A percentile compares a stretch with the other conserved stretches of the same genome.
These are phyloP conservation scores for Delonix regia DNA, from an alignment of 306 rosid species.

Conservation along the genomic window DNA sequence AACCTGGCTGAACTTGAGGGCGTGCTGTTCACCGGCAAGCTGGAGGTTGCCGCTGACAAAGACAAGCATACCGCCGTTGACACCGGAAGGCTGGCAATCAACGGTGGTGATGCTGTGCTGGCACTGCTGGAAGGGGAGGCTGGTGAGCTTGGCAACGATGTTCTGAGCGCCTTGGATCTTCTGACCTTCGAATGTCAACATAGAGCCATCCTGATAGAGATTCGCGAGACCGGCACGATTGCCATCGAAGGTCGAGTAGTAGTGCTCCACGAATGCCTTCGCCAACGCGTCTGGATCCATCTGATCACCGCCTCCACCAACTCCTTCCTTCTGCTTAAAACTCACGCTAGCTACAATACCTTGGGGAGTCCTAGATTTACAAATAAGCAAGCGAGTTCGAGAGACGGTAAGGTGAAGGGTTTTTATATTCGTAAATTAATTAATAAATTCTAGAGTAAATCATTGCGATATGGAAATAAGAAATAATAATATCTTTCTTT, in stretches of 20 bases:
- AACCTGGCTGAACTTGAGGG: conserved; percentile 96
- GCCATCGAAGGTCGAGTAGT: conserved; percentile 73
- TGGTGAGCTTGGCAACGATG: conserved; percentile 79
- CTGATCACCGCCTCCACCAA: conserved; percentile 11
- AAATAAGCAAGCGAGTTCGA: too few species aligned
- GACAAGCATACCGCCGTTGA: conserved; percentile 81
- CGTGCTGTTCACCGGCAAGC: conserved; percentile 90
- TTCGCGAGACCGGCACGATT: conserved; percentile 52
- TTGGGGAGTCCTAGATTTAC: too few species aligned
- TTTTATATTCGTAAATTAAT: too few species aligned
- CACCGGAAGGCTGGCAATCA: conserved; percentile 89
- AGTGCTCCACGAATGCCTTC: conserved; percentile 91
- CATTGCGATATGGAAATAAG: too few species aligned
- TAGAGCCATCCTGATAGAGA: conserved; percentile 79
- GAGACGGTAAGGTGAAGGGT: too few species aligned
- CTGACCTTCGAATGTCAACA: conserved; percentile 95
- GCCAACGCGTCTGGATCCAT: conserved; percentile 93
- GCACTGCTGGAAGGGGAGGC: conserved; percentile 94
- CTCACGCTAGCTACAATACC: conserved; percentile 29
- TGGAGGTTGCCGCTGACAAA: conserved; percentile 94
- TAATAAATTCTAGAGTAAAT: too few species aligned
- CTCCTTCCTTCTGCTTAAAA: neutral
- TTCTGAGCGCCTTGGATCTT: conserved; percentile 76
- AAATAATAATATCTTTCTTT: too few species aligned
- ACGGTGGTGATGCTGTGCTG: conserved; percentile 81